Percentiles rank a stretch among this genome's conserved stretches.
These are phyloP conservation scores for Reutealis trisperma DNA, from an alignment of 345 rosid species.

Conservation along the genomic window DNA sequence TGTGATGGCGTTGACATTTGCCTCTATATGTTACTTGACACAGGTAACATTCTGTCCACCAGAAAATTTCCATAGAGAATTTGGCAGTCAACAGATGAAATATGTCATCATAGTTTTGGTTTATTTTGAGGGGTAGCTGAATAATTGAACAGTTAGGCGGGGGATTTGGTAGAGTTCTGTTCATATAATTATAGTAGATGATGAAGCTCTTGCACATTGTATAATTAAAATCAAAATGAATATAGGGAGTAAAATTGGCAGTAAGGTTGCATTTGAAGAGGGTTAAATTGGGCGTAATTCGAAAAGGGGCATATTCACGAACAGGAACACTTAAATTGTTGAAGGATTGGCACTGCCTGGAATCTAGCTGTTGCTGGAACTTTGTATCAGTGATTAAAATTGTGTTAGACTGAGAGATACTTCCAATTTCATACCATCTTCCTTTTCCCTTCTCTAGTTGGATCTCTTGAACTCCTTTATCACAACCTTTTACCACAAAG, in stretches of 20 bases:
- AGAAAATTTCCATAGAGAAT: background rate
- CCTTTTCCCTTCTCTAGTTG: conserved; percentile 27
- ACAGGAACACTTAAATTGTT: conserved; percentile 25
- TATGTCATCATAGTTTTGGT: background rate
- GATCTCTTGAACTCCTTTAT: background rate
- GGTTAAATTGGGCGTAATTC: background rate
- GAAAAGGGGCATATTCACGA: conserved; percentile 17
- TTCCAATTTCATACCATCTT: conserved; percentile 20
- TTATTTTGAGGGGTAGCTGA: conserved; percentile 12
- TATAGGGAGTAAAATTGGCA: background rate
- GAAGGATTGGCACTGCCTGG: conserved; percentile 27
- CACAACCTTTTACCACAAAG: conserved; percentile 20
- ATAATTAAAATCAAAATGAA: background rate
- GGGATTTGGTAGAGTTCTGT: background rate
- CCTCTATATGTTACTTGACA: conserved; percentile 14
- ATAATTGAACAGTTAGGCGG: conserved; percentile 31
- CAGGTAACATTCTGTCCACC: background rate
- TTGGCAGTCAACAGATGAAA: conserved; percentile 22
- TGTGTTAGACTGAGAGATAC: conserved; percentile 34
- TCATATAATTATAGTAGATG: background rate
- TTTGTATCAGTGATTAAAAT: conserved; percentile 19
- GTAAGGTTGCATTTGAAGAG: conserved; percentile 28
- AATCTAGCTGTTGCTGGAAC: background rate
- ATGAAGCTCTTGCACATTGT: conserved; percentile 7
- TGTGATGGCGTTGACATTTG: background rate